These are phyloP conservation scores for Cochlearia excelsa DNA, from an alignment of 345 rosid species.

Conservation along the genomic window DNA sequence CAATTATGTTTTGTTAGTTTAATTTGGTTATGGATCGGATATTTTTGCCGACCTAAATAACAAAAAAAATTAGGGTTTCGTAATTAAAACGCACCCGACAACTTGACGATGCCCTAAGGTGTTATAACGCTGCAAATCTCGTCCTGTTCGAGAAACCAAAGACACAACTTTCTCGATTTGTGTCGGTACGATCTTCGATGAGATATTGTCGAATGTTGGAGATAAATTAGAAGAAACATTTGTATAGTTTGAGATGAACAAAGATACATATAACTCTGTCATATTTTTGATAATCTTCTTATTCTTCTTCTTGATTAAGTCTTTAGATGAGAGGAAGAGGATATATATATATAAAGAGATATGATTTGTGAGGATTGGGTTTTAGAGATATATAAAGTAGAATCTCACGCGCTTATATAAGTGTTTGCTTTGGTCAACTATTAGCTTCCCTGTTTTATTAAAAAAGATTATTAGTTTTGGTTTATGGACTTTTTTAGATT, in stretches of 20 bases:
- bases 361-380: conserved; percentile 16
- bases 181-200: conserved; percentile 33
- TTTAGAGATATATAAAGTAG: neutral
- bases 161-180: conserved; percentile 46
- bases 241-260: conserved; percentile 37
- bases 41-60: no score
- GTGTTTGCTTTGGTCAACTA: no score
- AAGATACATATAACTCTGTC: conserved; percentile 38
- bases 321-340: neutral
- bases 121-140: conserved; percentile 63
- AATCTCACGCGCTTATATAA: no score
- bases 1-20: no score
- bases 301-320: conserved; percentile 2
- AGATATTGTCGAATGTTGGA: conserved; percentile 41
- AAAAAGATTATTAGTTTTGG: no score
- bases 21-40: no score
- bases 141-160: conserved; percentile 60
- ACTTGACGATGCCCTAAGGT: conserved; percentile 55
- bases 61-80: conserved; percentile 15
- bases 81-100: conserved; percentile 52
- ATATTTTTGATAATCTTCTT: conserved; percentile 11
- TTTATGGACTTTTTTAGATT: no score
- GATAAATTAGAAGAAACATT: conserved; percentile 35
- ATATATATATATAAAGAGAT: neutral
- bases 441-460: no score